A percentile compares a stretch with the other conserved stretches of the same genome.
Evolutionary conservation across 768 basidiomycete genomes (phyloP).

Genomic region (Collybiopsis luxurians): DNA sequence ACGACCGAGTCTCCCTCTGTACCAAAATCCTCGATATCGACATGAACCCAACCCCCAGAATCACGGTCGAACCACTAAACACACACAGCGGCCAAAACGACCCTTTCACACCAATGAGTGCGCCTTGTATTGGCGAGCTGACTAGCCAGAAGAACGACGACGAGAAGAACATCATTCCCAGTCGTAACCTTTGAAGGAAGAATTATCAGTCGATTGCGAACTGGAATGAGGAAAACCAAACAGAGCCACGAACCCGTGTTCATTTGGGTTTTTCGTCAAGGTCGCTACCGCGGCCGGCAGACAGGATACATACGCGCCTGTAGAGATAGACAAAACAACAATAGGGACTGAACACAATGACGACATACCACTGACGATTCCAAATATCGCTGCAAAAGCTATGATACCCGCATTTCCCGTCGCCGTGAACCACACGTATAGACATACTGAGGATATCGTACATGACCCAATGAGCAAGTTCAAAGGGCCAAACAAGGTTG

Average conservation of each 20-base stretch:
- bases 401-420: conserved; percentile 8
- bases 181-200: conserved; percentile 2
- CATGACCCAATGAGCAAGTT: conserved; percentile 13
- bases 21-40: conserved; percentile 10
- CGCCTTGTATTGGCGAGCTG: conserved; percentile 16
- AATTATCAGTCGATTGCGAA: neutral
- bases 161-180: conserved; percentile 16
- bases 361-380: conserved; percentile 14
- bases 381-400: conserved; percentile 14
- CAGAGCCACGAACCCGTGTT: conserved; percentile 10
- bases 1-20: neutral
- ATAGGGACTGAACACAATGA: neutral
- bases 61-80: conserved; percentile 14
- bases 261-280: conserved; percentile 6
- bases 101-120: conserved; percentile 9
- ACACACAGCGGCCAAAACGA: conserved; percentile 13
- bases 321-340: no score
- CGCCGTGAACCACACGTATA: conserved; percentile 12
- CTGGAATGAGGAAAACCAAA: neutral
- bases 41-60: conserved; percentile 12
- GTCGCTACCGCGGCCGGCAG: conserved; percentile 7
- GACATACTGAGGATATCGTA: neutral
- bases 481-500: conserved; percentile 12
- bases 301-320: conserved; percentile 8
- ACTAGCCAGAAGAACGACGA: conserved; percentile 18